Percentiles rank a stretch among this genome's conserved stretches.
Conservation (phyloP, 257 asterid species). For the Capsicum chinense region DNA sequence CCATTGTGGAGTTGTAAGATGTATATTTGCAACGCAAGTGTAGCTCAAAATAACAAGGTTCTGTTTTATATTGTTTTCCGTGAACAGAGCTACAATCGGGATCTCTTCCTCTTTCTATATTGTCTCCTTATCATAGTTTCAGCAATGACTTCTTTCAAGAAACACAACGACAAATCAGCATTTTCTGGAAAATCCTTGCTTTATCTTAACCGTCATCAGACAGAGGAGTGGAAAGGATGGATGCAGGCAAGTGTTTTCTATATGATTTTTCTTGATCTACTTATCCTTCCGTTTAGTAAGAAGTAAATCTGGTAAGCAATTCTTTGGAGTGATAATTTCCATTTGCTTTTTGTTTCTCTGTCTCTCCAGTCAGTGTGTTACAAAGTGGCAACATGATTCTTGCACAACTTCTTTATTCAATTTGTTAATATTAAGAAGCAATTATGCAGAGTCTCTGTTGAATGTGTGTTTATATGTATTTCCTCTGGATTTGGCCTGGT, state of each 20-base stretch:
- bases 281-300: neutral
- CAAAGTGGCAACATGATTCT: neutral
- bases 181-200: constrained; percentile 82
- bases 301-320: neutral
- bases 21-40: neutral
- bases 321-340: constrained; percentile 16
- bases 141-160: constrained; percentile 87
- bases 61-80: constrained; percentile 35
- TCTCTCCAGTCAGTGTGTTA: neutral
- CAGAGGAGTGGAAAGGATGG: constrained; percentile 98
- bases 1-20: constrained; percentile 14
- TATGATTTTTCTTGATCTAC: neutral
- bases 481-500: neutral
- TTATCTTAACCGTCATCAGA: constrained; percentile 93
- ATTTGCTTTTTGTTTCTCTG: neutral
- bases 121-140: constrained; percentile 82
- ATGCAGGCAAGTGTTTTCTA: constrained; percentile 77
- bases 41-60: constrained; percentile 32
- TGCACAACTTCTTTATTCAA: constrained; percentile 1
- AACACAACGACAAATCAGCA: constrained; percentile 85
- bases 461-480: neutral
- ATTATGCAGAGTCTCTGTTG: neutral
- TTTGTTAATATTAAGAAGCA: neutral
- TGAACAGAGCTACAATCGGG: constrained; percentile 93
- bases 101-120: constrained; percentile 79